Base-by-base conservation (phyloP, 108 stramenopile species). In the Cyclotella baltica region DNA sequence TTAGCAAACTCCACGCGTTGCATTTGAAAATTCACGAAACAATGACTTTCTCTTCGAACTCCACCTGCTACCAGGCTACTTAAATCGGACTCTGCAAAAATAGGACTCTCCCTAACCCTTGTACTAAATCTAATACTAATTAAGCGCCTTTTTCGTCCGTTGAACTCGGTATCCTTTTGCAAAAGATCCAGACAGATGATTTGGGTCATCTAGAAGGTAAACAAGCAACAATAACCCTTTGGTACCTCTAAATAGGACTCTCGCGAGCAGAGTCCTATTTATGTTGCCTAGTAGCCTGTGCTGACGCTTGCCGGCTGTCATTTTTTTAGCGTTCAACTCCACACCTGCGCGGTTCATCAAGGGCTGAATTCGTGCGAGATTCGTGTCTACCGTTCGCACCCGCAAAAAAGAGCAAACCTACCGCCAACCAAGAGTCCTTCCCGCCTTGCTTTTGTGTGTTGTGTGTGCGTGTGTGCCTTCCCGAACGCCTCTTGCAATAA, bases 1-100 rank as follows among this genome's bases (percentile, higher is more conserved):
- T 53, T 53, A 53, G 52, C 52, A 1, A 20, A 57, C 27, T 57
- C 55, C 55, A 57, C 55, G 55, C 55, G 55, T 57, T 57, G 55
- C n/a, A 57, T 25, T 23, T 28, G 27, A 57, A 57, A 57, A 27
- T 57, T 57, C 55, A 29, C 55, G 27, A 57, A 57, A 57, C 23
- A 28, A 57, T 57, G 55, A 25, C 27, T 57, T 25, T 27, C 1
- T 25, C 27, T 28, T 57, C 22, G 13, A 13, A 27, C 55, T 57
- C 27, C 55, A 13, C 55, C 23, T 57, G 55, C 55, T 28, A 23
- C 27, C 55, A 13, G 13, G 55, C 55, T 57, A 22, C 55, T 4
- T n/a, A n/a, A n/a, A n/a, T n/a, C n/a, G n/a, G n/a, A n/a, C n/a
- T n/a, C n/a, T n/a, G n/a, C n/a, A n/a, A n/a, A n/a, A n/a, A n/a